Base-by-base conservation (phyloP, 148 eudicot genomes). In the Nepenthes mirabilis region DNA sequence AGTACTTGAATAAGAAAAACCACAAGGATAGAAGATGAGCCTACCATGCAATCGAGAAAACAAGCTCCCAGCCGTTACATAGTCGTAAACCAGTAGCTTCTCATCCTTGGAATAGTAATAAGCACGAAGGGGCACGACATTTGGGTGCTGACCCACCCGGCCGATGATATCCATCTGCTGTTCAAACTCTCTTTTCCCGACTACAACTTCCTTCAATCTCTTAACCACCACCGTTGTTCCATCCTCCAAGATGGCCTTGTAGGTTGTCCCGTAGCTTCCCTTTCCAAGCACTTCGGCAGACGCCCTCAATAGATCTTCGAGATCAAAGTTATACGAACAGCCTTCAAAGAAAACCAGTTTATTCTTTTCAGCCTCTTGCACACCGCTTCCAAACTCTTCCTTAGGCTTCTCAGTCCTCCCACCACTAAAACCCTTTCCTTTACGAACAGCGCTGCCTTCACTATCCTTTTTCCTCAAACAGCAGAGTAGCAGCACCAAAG, bases 281-380 rank as follows among this genome's bases (percentile, higher is more conserved):
- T 91, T 91, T 36, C 98, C 98, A 48, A 86, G 71, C 35, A 93
- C 95, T 75, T 93, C 98, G 11, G 96, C 98, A 45, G 96, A 86
- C 59, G 98, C 98, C 79, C 91, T 82, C 71, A 93, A 66, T 23
- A 93, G 62, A 75, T 93, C 96, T 62, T 93, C 98, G 8, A 93
- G 91, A 73, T 93, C 90, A 70, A 93, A 93, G 53, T 75, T 86
- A 47, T 68, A 82, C 9, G 88, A 72, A 63, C 75, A 75, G 2
- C 81, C 86, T 72, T 83, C 82, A 52, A 88, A 83, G 85, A 93
- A 93, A 61, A 82, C 86, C 63, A 93, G 55, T 62, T 82, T 85
- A 76, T 91, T 88, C 74, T 79, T 88, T 47, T 79, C 83, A n/a
- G 85, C 67, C 60, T 75, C 90, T 66, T 88, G 98, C 56, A 75